Conservation (phyloP, 257 asterid genomes). For the Primulina tabacum region DNA sequence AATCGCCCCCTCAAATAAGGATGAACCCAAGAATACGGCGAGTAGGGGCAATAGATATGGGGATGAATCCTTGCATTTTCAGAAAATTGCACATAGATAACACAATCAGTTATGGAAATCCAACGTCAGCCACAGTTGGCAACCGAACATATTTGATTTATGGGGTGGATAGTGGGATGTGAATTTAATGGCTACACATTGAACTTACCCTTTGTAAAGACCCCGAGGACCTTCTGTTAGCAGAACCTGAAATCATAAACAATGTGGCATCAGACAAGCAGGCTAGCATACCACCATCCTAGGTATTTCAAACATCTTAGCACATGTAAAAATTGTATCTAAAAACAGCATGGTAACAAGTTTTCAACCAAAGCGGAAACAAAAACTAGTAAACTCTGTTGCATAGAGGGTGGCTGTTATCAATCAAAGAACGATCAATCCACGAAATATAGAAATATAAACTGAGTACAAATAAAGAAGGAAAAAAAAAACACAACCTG, state of each 20-base stretch:
- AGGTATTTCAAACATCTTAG: not conserved
- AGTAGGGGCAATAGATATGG: no score
- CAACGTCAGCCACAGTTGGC: no score
- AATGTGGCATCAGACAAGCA: conserved; percentile 14
- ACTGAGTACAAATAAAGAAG: conserved; percentile 15
- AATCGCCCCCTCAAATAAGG: not conserved
- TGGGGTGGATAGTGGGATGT: not conserved
- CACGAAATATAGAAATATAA: not conserved
- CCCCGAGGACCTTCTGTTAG: conserved; percentile 85
- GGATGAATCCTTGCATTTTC: no score
- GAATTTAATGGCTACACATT: not conserved
- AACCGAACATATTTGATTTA: no score
- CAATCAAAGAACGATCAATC: conserved; percentile 5
- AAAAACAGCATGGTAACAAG: conserved; percentile 1
- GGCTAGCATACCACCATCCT: conserved; percentile 7
- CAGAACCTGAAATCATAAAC: conserved; percentile 61
- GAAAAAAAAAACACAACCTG: conserved; percentile 52
- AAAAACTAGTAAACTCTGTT: not conserved
- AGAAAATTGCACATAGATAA: no score
- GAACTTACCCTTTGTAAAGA: conserved; percentile 93
- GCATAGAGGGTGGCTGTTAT: conserved; percentile 7
- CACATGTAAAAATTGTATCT: not conserved
- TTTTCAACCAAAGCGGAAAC: conserved; percentile 7
- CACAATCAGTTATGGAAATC: no score
- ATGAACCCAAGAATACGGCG: not conserved